Evolutionary conservation across 1,284 basidiomycete species (phyloP).

Genomic region (Lignosus rhinocerotis): DNA sequence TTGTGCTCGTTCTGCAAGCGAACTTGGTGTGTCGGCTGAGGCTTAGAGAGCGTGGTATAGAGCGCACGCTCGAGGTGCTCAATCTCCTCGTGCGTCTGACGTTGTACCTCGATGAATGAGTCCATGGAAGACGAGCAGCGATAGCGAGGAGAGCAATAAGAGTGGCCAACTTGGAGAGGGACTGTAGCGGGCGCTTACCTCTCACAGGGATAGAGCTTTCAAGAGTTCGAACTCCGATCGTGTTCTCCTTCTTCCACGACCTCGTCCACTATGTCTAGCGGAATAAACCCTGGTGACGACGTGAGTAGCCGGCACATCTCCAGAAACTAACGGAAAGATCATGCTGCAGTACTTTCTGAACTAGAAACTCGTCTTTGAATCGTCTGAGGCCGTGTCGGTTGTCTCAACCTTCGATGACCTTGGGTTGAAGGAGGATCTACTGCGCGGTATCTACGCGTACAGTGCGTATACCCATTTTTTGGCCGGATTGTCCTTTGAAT

Average conservation of each 20-base stretch:
- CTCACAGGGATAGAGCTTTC: conserved; percentile 13
- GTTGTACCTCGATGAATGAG: conserved; percentile 89
- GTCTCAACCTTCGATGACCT: conserved; percentile 91
- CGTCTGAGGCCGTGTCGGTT: conserved; percentile 91
- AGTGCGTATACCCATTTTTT: conserved; percentile 57
- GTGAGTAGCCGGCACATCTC: conserved; percentile 36
- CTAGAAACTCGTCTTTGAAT: conserved; percentile 96
- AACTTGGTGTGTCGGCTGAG: conserved; percentile 58
- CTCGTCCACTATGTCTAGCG: conserved; percentile 64
- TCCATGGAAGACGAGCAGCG: conserved; percentile 59
- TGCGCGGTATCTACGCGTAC: conserved; percentile 98
- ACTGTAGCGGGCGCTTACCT: conserved; percentile 8
- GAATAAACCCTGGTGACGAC: conserved; percentile 75
- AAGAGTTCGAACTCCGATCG: conserved; percentile 58
- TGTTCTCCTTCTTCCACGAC: conserved; percentile 36
- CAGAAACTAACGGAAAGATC: not conserved
- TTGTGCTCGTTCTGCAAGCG: conserved; percentile 84
- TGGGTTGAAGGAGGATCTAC: conserved; percentile 91
- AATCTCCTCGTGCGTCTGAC: conserved; percentile 93
- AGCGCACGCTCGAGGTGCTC: conserved; percentile 85
- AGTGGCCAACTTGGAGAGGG: conserved; percentile 7
- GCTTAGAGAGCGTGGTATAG: conserved; percentile 69
- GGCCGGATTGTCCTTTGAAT: not conserved
- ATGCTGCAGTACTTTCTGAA: not conserved
- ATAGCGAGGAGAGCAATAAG: not conserved